Conservation (phyloP, 345 rosid genomes). For the Hibiscus tridactylites region DNA sequence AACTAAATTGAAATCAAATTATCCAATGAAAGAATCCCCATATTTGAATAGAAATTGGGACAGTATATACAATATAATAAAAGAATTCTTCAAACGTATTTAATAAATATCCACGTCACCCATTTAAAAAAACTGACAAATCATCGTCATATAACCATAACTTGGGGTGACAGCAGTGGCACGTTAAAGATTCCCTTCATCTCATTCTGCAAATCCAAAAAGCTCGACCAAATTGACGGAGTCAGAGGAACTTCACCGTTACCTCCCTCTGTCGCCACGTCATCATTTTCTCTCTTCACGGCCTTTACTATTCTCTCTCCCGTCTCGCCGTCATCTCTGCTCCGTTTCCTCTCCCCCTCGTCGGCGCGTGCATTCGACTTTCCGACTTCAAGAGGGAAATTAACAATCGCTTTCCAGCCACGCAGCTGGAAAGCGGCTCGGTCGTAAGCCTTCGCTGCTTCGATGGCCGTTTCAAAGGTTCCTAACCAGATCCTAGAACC, state of each 20-base stretch:
- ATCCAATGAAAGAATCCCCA: too few relatives aligned
- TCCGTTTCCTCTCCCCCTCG: constrained; percentile 34
- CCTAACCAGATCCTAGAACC: constrained; percentile 85
- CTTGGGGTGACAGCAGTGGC: constrained; percentile 40
- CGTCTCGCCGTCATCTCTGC: constrained; percentile 20
- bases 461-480: constrained; percentile 63
- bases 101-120: background rate
- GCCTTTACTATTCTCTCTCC: constrained; percentile 17
- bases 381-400: constrained; percentile 79
- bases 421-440: constrained; percentile 70
- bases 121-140: background rate
- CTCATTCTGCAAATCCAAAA: constrained; percentile 29
- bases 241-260: constrained; percentile 22
- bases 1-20: too few relatives aligned
- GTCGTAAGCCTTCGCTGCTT: constrained; percentile 88
- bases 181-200: constrained; percentile 33
- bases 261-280: constrained; percentile 4
- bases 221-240: constrained; percentile 35
- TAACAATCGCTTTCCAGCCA: constrained; percentile 73
- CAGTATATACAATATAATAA: too few relatives aligned
- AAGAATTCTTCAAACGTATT: too few relatives aligned
- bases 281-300: constrained; percentile 22
- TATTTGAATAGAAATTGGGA: too few relatives aligned
- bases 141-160: constrained; percentile 20
- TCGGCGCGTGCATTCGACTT: constrained; percentile 16